Base-by-base conservation (phyloP, 495 filamentous ascomycete species). In the Penicillium flavigenum region DNA sequence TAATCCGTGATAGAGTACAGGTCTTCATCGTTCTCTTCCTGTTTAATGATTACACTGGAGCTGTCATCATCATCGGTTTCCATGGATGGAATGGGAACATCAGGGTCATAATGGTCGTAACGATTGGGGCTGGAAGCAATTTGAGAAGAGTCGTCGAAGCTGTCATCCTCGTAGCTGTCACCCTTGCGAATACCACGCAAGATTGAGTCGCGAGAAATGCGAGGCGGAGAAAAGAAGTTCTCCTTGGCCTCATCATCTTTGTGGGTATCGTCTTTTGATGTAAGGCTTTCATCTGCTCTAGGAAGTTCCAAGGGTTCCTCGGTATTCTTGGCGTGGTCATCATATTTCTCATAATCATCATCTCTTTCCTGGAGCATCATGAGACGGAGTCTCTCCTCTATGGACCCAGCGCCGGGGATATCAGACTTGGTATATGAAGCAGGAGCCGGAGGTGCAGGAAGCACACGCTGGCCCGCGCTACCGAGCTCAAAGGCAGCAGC, bases 161-260 rank as follows among this genome's bases (percentile, higher is more conserved):
- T 81, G n/a, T 84, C 83, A 47, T 90, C 86, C 38, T 75, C 71
- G 14, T 70, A 76, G 54, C 70, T 69, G 47, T 86, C 82, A 48
- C 86, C 83, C 42, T 88, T 87, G 62, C 92, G 91, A 22, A 98
- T 86, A 55, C 91, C 91, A 16, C 91, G 85, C 47, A 96, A 74
- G 55, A 98, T 98, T 0, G 92, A 96, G 66, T 97, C 94, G 20
- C 94, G 83, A 34, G 94, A 97, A 64, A 96, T 93, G 27, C 86
- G 87, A 14, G 89, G 89, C 31, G 87, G 83, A 16, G 70, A 69
- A 44, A 73, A 73, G 8, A 68, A 43, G 36, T 68, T 63, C 1
- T 63, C 54, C 31, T 61, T 59, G 9, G 27, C 11, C 8, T 32
- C 47, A 8, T 59, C 50, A 12, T 42, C 46, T 6, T 4, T n/a